Percentiles rank a stretch among this genome's conserved stretches.
phyloP scores from a whole-genome alignment of 2,329 filamentous ascomycete species.

The Aureobasidium sp. region DNA sequence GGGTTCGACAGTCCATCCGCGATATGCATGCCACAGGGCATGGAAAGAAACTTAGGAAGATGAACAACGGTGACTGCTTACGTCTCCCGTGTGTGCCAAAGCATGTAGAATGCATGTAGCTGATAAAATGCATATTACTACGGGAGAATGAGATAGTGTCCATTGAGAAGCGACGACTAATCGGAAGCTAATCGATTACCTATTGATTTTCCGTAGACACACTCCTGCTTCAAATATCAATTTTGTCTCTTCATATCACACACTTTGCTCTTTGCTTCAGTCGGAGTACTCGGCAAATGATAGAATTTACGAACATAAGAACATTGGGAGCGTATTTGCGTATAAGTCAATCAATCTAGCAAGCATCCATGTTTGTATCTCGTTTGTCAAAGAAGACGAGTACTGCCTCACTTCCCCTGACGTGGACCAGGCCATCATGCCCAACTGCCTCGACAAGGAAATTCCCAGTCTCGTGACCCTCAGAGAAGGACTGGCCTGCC shows the following conservation, averaged over 20 bases:
- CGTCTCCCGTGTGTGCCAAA: too few relatives aligned
- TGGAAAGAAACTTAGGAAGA: background rate
- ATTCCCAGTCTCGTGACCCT: conserved; percentile 20
- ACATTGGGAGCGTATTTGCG: background rate
- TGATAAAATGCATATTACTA: too few relatives aligned
- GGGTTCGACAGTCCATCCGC: background rate
- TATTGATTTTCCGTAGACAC: too few relatives aligned
- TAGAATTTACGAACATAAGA: too few relatives aligned
- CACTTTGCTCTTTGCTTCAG: too few relatives aligned
- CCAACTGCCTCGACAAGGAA: conserved; percentile 20
- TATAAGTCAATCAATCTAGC: background rate
- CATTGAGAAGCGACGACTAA: too few relatives aligned
- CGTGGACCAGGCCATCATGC: conserved; percentile 18
- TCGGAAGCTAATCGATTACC: too few relatives aligned
- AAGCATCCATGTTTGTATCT: background rate
- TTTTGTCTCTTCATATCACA: too few relatives aligned
- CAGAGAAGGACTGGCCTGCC: conserved; percentile 25
- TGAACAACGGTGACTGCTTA: background rate
- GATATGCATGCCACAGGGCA: background rate
- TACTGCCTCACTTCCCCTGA: conserved; percentile 26
- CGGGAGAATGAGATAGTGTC: too few relatives aligned
- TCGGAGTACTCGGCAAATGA: too few relatives aligned
- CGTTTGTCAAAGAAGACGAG: conserved; percentile 23
- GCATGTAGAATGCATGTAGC: too few relatives aligned
- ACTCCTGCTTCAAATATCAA: too few relatives aligned